These are phyloP conservation scores for Batkoa obscura DNA, from an alignment of 371 early-diverging fungal genomes.

Conservation along the genomic window DNA sequence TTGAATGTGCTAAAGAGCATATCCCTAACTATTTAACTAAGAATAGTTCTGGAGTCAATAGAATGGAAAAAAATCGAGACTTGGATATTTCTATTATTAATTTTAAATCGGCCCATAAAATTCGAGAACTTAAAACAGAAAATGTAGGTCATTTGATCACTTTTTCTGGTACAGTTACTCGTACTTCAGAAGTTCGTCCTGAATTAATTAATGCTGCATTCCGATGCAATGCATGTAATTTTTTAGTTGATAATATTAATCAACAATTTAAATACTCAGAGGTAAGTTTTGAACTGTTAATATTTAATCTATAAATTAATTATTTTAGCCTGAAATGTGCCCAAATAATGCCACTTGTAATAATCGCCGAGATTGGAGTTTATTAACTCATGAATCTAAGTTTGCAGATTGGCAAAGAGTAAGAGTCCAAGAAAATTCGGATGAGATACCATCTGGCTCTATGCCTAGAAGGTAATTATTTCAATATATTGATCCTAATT, in stretches of 20 bases:
- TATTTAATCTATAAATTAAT: neutral
- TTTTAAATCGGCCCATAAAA: too few species aligned
- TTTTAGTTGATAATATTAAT: conserved; percentile 62
- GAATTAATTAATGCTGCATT: conserved; percentile 90
- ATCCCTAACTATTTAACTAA: too few species aligned
- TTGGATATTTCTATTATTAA: too few species aligned
- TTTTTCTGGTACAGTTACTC: conserved; percentile 92
- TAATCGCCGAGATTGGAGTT: conserved; percentile 68
- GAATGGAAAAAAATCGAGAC: too few species aligned
- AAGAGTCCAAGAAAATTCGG: conserved; percentile 93
- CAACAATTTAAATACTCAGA: conserved; percentile 97
- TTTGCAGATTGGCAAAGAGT: conserved; percentile 98
- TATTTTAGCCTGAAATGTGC: conserved; percentile 71
- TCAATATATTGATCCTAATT: too few species aligned
- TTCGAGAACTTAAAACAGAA: conserved; percentile 77
- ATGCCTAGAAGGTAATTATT: conserved; percentile 76
- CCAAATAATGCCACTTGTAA: conserved; percentile 56
- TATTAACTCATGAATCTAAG: conserved; percentile 66
- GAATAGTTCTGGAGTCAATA: too few species aligned
- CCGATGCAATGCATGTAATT: conserved; percentile 76
- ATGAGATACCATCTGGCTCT: conserved; percentile 94
- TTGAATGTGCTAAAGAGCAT: too few species aligned
- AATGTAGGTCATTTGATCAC: conserved; percentile 70
- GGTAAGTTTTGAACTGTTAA: conserved; percentile 17
- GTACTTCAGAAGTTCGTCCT: conserved; percentile 96